A percentile compares a stretch with the other conserved stretches of the same genome.
Evolutionary conservation across 2,329 filamentous ascomycete species (phyloP).

Genomic region (Colletotrichum ledebouriae): DNA sequence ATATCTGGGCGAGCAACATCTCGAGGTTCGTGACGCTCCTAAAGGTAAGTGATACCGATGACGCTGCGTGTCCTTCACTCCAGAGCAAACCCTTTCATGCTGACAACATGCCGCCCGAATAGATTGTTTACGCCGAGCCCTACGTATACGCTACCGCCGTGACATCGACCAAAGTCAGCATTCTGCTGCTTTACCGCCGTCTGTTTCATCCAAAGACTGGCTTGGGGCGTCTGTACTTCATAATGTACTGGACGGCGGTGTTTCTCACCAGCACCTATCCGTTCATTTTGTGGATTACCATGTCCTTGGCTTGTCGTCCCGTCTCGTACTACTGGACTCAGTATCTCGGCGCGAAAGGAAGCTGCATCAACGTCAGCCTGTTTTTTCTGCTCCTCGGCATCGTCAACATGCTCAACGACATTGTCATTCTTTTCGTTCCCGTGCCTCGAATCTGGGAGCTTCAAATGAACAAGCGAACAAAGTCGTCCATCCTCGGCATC

Average conservation of each 20-base stretch:
- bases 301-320: conserved; percentile 28
- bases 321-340: conserved; percentile 31
- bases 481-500: conserved; percentile 30
- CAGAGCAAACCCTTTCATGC: neutral
- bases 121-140: conserved; percentile 38
- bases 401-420: conserved; percentile 37
- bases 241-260: conserved; percentile 18
- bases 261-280: conserved; percentile 30
- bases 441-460: conserved; percentile 36
- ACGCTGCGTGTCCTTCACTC: too few relatives aligned
- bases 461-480: conserved; percentile 35
- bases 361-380: conserved; percentile 27
- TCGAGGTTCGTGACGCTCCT: conserved; percentile 1
- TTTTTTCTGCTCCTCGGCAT: conserved; percentile 28
- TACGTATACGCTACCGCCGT: conserved; percentile 36
- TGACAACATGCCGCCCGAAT: neutral
- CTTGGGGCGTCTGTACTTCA: conserved; percentile 1
- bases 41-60: neutral
- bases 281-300: conserved; percentile 34
- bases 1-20: conserved; percentile 4
- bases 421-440: conserved; percentile 37
- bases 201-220: conserved; percentile 18
- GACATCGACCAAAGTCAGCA: conserved; percentile 36
- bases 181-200: conserved; percentile 34
- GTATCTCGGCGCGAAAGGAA: conserved; percentile 21